Evolutionary conservation across 169 alveolate genomes (phyloP).

Genomic region (Plasmodium vinckei): DNA sequence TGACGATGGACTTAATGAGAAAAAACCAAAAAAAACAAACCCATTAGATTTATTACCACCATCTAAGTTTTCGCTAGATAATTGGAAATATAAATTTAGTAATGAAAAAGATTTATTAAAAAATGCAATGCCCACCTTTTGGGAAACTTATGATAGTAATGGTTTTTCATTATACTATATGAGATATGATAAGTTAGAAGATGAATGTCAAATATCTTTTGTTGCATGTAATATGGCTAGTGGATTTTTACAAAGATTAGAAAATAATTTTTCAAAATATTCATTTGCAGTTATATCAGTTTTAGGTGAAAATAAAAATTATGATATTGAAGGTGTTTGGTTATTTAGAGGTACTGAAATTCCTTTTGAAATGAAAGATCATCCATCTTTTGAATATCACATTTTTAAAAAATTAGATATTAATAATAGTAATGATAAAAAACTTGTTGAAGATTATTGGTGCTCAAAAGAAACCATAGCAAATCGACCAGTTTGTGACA

Average conservation of each 20-base stretch:
- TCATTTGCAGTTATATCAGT: conserved; percentile 96
- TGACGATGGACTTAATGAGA: conserved; percentile 77
- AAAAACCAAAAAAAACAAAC: conserved; percentile 82
- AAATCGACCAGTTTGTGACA: conserved; percentile 87
- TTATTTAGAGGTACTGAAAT: conserved; percentile 95
- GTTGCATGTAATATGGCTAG: conserved; percentile 93
- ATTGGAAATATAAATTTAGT: conserved; percentile 95
- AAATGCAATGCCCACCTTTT: conserved; percentile 92
- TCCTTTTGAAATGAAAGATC: conserved; percentile 93
- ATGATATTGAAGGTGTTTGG: conserved; percentile 97
- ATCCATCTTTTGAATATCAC: conserved; percentile 96
- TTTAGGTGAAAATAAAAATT: conserved; percentile 93
- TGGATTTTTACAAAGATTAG: conserved; percentile 96
- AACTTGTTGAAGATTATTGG: conserved; percentile 94
- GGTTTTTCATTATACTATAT: conserved; percentile 94
- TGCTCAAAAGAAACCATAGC: conserved; percentile 92
- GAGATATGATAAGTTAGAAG: conserved; percentile 95
- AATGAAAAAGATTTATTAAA: conserved; percentile 92
- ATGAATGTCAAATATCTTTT: conserved; percentile 93
- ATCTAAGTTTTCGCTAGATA: conserved; percentile 91
- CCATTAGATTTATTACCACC: conserved; percentile 93
- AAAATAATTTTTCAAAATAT: conserved; percentile 91
- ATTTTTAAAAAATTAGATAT: conserved; percentile 89
- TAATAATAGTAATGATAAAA: conserved; percentile 88
- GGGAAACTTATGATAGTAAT: conserved; percentile 89